A percentile compares a stretch with the other conserved stretches of the same genome.
Conservation (phyloP, 345 rosid species). For the Gossypium anomalum region DNA sequence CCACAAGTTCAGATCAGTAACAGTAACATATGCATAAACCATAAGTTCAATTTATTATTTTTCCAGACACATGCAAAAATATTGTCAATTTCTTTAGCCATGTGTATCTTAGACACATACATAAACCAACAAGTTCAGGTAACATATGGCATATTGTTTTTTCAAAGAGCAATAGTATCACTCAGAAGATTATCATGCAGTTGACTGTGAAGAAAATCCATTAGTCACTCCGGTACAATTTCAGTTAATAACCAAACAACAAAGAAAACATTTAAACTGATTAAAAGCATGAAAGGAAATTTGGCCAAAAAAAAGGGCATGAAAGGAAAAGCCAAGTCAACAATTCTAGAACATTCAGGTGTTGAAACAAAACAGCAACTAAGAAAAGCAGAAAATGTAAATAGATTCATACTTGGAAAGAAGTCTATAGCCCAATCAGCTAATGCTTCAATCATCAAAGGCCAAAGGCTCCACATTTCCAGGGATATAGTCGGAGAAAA, state of each 20-base stretch:
- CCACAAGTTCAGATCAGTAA: neutral
- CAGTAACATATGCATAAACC: neutral
- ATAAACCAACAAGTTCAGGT: neutral
- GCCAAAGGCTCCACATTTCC: slow-evolving; percentile 99
- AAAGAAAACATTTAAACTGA: neutral
- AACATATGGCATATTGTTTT: neutral
- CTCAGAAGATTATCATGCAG: neutral
- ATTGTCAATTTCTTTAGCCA: neutral
- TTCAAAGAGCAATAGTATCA: neutral
- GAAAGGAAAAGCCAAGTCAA: neutral
- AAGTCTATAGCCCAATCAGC: slow-evolving; percentile 97
- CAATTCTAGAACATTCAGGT: neutral
- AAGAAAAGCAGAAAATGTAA: neutral
- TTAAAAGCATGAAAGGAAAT: neutral
- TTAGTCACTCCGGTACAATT: neutral
- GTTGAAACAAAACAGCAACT: neutral
- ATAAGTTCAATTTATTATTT: neutral
- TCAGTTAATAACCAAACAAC: neutral
- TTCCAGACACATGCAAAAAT: neutral
- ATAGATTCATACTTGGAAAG: slow-evolving; percentile 64
- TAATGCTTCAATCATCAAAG: slow-evolving; percentile 56
- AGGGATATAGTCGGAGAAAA: slow-evolving; percentile 87
- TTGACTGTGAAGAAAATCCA: neutral
- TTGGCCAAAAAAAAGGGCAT: no score
- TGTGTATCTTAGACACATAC: neutral